phyloP scores from a whole-genome alignment of 306 rosid genomes.

The Arachis stenosperma region DNA sequence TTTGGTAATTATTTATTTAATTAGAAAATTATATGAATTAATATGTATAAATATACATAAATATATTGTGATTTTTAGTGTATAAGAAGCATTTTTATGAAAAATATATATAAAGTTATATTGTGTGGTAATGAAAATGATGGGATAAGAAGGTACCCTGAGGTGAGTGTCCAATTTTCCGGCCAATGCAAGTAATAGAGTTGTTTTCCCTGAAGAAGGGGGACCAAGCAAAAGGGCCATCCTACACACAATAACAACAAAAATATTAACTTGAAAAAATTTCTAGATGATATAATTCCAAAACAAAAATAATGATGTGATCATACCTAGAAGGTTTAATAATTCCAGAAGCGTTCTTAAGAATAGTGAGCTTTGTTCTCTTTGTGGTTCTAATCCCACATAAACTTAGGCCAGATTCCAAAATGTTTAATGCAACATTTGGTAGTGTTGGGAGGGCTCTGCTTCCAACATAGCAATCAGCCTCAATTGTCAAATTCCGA shows the following conservation, averaged over 20 bases:
- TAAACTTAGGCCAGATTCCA: constrained; percentile 66
- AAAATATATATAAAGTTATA: too few species aligned
- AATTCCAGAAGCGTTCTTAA: constrained; percentile 78
- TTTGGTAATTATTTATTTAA: too few species aligned
- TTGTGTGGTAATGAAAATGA: too few species aligned
- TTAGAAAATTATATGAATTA: too few species aligned
- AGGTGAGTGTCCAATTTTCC: constrained; percentile 75
- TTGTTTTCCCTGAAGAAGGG: constrained; percentile 95
- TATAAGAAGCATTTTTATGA: too few species aligned
- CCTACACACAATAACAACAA: constrained; percentile 40
- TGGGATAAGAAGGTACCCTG: constrained; percentile 45
- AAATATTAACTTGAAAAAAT: neutral
- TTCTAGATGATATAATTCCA: neutral
- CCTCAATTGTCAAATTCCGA: constrained; percentile 66
- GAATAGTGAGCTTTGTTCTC: constrained; percentile 78
- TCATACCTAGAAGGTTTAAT: constrained; percentile 84
- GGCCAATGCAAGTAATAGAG: constrained; percentile 86
- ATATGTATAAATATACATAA: too few species aligned
- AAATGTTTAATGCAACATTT: constrained; percentile 63
- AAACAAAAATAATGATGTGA: neutral
- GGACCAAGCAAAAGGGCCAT: constrained; percentile 94
- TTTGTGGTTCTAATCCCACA: constrained; percentile 62
- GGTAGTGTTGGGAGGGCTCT: constrained; percentile 91
- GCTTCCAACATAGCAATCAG: constrained; percentile 68
- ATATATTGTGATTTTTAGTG: too few species aligned